These are phyloP conservation scores for Chrysoporthe austroafricana DNA, from an alignment of 2,329 filamentous ascomycete genomes.

Conservation along the genomic window DNA sequence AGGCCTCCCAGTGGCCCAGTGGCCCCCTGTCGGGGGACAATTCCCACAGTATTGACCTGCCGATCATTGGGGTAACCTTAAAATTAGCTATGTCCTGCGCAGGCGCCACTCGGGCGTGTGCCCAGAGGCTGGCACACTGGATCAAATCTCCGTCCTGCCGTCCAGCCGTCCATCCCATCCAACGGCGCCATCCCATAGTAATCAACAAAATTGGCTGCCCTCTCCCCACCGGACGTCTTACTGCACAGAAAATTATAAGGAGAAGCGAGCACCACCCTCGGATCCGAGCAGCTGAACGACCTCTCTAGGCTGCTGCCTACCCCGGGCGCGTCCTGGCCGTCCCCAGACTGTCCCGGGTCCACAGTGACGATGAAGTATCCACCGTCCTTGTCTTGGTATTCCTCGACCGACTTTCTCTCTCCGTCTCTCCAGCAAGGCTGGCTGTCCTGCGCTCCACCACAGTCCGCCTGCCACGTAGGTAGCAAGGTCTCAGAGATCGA, in stretches of 20 bases:
- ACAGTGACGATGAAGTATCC: too few species aligned
- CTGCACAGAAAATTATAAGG: too few species aligned
- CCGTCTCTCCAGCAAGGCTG: background rate
- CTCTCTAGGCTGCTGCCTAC: too few species aligned
- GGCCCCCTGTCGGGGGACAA: background rate
- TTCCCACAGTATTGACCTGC: conserved; percentile 8
- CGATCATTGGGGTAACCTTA: conserved; percentile 17
- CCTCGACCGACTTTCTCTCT: background rate
- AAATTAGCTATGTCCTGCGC: conserved; percentile 7
- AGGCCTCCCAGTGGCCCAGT: background rate
- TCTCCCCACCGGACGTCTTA: too few species aligned
- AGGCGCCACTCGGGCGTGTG: background rate
- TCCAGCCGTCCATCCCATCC: background rate
- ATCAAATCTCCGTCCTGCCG: conserved; percentile 8
- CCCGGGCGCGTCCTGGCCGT: too few species aligned
- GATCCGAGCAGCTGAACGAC: too few species aligned
- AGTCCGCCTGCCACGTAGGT: conserved; percentile 1
- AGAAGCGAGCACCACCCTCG: too few species aligned
- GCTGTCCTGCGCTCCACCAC: background rate
- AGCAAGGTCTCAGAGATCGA: background rate
- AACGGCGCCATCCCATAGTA: too few species aligned
- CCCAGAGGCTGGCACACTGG: background rate
- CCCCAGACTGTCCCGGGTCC: too few species aligned
- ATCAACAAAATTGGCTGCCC: too few species aligned
- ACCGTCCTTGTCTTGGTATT: background rate